Conservation (phyloP, 495 filamentous ascomycete species). For the Hypoxylon lienhwacheense region DNA sequence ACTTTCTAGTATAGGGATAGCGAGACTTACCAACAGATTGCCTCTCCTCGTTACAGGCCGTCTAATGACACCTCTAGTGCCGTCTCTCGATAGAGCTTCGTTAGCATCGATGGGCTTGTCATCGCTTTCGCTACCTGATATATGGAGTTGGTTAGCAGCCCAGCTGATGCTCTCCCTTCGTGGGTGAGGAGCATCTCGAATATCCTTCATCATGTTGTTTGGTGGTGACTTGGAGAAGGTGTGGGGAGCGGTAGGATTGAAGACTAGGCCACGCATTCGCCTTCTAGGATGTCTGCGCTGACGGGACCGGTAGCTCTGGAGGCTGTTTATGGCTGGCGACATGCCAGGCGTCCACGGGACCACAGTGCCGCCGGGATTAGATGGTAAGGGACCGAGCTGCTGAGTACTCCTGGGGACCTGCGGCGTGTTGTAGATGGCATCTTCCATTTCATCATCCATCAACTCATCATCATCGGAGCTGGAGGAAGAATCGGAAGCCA, state of each 20-base stretch:
- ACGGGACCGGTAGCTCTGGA: constrained; percentile 80
- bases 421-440: constrained; percentile 71
- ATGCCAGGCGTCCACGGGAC: constrained; percentile 56
- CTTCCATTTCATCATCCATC: constrained; percentile 82
- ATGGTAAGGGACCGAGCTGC: constrained; percentile 15
- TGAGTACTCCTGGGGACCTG: constrained; percentile 57
- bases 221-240: constrained; percentile 50
- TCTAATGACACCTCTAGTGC: constrained; percentile 58
- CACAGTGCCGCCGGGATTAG: constrained; percentile 47
- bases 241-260: constrained; percentile 34
- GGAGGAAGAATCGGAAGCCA: constrained; percentile 76
- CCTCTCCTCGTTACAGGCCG: constrained; percentile 81
- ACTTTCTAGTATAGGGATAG: background rate
- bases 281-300: constrained; percentile 59
- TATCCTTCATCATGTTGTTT: constrained; percentile 40
- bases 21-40: constrained; percentile 73
- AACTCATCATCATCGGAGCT: constrained; percentile 74
- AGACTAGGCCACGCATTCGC: constrained; percentile 42
- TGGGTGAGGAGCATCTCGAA: constrained; percentile 49
- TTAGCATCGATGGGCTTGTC: constrained; percentile 64
- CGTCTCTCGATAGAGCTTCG: constrained; percentile 49
- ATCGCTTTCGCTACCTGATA: constrained; percentile 79
- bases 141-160: constrained; percentile 81
- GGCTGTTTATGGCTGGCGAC: constrained; percentile 68
- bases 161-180: constrained; percentile 83